Evolutionary conservation across 2,329 filamentous ascomycete species (phyloP), one percentile per base, ranked within the genome.

Genomic region (Alternaria gansuensis): DNA sequence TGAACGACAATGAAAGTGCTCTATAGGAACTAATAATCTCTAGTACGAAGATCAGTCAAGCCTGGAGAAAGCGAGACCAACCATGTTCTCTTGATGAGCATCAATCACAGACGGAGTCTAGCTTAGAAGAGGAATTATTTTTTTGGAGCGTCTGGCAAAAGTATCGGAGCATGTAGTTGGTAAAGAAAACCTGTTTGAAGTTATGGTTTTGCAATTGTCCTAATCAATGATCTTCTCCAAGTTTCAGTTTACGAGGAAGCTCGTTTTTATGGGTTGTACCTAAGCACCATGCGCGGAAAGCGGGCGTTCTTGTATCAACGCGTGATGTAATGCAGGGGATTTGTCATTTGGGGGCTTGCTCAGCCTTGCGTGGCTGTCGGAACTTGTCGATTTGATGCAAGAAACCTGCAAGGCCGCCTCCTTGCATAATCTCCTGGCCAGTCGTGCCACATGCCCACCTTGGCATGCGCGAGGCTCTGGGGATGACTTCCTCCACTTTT

Each of bases 1-100:
- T 26, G 14, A 28, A n/a, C 5, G 33, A 4, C 4, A 29, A 51
- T 17, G 4, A 26, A 6, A 7, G 11, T 17, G 17, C 17, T 17
- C 17, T 17, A 7, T 21, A 21, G 9, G n/a, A 26, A 36, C 65
- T 72, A 58, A 72, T 37, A 7, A 3, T 10, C 9, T 14, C 34
- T 48, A 75, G 72, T 72, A 66, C 41, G 72, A 75, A 45, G 70
- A 75, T 57, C 69, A 70, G 8, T 65, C 68, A 34, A 70, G 58
- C 6, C 9, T 67, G 21, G 72, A 70, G 56, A 67, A 54, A 54
- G 51, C 58, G 11, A 51, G 57, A n/a, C 64, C 52, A 28, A 68
- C 69, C 28, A 64, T 73, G 62, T 73, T 74, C 43, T 67, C 66
- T 37, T 58, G 31, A 58, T 34, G 37, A 13, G 26, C 29, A 10